These are phyloP conservation scores for Pilatotrama ljubarskyi DNA, from an alignment of 768 basidiomycete species.

Conservation along the genomic window DNA sequence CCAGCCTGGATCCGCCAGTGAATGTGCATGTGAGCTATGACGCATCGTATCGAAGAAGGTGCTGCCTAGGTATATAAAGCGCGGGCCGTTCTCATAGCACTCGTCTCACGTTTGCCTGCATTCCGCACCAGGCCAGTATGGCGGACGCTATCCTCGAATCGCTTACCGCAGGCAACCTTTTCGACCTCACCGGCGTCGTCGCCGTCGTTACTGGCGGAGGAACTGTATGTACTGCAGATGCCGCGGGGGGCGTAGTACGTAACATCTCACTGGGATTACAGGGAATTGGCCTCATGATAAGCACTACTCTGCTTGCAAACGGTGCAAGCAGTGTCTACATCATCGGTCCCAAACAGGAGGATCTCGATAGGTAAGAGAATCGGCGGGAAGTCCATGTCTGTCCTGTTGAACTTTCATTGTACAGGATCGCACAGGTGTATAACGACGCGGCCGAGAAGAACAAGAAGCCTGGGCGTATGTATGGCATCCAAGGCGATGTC, in stretches of 20 bases:
- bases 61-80: too few species aligned
- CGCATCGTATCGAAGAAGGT: too few species aligned
- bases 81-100: too few species aligned
- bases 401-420: background rate
- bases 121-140: background rate
- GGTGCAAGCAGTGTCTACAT: constrained; percentile 48
- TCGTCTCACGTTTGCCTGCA: too few species aligned
- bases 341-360: constrained; percentile 43
- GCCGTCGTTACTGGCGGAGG: constrained; percentile 49
- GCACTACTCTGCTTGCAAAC: constrained; percentile 46
- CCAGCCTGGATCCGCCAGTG: too few species aligned
- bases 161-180: constrained; percentile 39
- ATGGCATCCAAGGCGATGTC: constrained; percentile 44
- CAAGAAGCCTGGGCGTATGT: constrained; percentile 36
- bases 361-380: constrained; percentile 38
- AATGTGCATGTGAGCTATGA: too few species aligned
- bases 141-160: constrained; percentile 30
- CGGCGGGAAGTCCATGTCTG: background rate
- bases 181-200: constrained; percentile 46
- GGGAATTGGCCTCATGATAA: constrained; percentile 56
- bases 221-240: constrained; percentile 36
- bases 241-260: background rate
- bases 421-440: constrained; percentile 37
- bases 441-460: constrained; percentile 37
- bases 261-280: constrained; percentile 9